These are phyloP conservation scores for Geotrichum klebahnii DNA, from an alignment of 1,139 yeast species.

Conservation along the genomic window DNA sequence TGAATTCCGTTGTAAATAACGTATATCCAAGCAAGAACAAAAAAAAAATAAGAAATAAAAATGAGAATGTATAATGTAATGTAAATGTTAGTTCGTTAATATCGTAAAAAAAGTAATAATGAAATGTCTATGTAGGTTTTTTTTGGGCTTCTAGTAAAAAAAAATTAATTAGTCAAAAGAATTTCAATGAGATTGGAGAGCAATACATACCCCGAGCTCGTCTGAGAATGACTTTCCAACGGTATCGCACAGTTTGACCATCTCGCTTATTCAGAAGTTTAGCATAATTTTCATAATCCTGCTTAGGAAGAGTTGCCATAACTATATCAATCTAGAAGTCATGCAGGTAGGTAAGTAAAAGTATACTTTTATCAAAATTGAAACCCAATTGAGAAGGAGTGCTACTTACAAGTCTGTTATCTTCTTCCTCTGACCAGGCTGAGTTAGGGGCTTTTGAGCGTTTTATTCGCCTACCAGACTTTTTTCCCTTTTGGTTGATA, in stretches of 20 bases:
- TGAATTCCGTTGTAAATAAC: too few relatives aligned
- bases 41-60: too few relatives aligned
- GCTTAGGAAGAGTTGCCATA: conserved; percentile 36
- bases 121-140: not conserved
- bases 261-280: conserved; percentile 36
- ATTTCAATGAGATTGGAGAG: not conserved
- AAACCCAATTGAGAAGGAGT: too few relatives aligned
- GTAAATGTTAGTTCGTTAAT: too few relatives aligned
- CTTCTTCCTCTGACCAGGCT: conserved; percentile 38
- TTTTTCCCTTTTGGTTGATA: not conserved
- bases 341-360: not conserved
- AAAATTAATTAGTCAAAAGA: too few relatives aligned
- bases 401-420: conserved; percentile 31
- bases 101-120: not conserved
- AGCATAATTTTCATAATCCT: conserved; percentile 37
- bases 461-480: conserved; percentile 22
- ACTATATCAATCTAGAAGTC: conserved; percentile 32
- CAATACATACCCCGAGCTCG: conserved; percentile 32
- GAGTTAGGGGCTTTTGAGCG: conserved; percentile 37
- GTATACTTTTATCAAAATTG: too few relatives aligned
- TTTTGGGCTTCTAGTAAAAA: not conserved
- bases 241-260: conserved; percentile 37
- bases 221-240: conserved; percentile 38
- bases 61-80: too few relatives aligned
- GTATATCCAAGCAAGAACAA: too few relatives aligned